These are phyloP conservation scores for Hansenula lynferdii DNA, from an alignment of 1,139 yeast genomes.

Conservation along the genomic window DNA sequence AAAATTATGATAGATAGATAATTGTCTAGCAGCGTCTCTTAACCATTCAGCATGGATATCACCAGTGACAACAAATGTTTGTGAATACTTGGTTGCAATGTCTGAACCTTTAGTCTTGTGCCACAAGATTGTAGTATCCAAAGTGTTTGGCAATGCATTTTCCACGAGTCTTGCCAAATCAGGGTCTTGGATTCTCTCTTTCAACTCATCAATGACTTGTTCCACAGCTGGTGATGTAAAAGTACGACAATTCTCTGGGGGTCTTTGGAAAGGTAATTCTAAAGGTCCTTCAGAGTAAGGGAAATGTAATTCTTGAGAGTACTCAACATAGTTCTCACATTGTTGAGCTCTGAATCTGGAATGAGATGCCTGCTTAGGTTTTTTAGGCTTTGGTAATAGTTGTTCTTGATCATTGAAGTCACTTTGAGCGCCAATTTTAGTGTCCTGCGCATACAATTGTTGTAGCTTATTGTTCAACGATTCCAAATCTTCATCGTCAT, in stretches of 20 bases:
- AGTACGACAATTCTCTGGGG: conserved; percentile 67
- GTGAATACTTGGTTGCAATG: conserved; percentile 24
- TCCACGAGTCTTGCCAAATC: conserved; percentile 76
- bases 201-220: conserved; percentile 49
- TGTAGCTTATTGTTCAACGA: conserved; percentile 1
- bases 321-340: conserved; percentile 26
- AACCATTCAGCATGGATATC: conserved; percentile 91
- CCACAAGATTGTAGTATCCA: conserved; percentile 85
- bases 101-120: conserved; percentile 31
- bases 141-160: conserved; percentile 81
- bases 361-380: neutral
- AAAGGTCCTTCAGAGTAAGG: conserved; percentile 47
- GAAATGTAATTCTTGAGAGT: conserved; percentile 34
- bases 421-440: too few species aligned
- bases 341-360: conserved; percentile 3
- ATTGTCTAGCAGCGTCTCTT: conserved; percentile 80
- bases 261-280: conserved; percentile 70
- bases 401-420: too few species aligned
- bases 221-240: conserved; percentile 64
- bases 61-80: conserved; percentile 79
- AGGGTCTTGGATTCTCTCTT: conserved; percentile 42
- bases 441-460: neutral
- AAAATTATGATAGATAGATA: conserved; percentile 69
- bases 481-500: conserved; percentile 2
- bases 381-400: neutral